Evolutionary conservation across 2,329 filamentous ascomycete species (phyloP).

Genomic region (Penicillium frequentans): DNA sequence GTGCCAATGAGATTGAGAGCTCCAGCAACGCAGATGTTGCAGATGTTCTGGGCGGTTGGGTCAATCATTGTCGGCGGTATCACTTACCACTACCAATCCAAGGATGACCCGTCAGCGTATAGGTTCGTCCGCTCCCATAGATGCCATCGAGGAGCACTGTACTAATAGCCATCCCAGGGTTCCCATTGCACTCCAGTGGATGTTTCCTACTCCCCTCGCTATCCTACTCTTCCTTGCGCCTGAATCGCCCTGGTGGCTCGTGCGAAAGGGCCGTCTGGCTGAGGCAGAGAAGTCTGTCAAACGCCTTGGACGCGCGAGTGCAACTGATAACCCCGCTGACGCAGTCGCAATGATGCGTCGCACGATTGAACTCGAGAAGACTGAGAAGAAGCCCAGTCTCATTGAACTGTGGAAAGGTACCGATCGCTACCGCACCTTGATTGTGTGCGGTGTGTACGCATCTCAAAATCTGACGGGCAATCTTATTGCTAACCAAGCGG

Average conservation of each 20-base stretch:
- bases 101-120: too few relatives aligned
- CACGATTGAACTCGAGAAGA: conserved; percentile 56
- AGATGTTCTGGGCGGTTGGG: conserved; percentile 67
- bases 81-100: conserved; percentile 54
- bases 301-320: conserved; percentile 49
- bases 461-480: conserved; percentile 63
- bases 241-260: conserved; percentile 55
- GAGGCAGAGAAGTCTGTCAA: conserved; percentile 48
- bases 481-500: conserved; percentile 62
- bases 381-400: conserved; percentile 48
- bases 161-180: conserved; percentile 34
- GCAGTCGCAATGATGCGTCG: conserved; percentile 61
- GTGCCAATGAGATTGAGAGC: conserved; percentile 60
- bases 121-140: too few relatives aligned
- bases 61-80: conserved; percentile 60
- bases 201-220: conserved; percentile 57
- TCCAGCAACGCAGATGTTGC: conserved; percentile 61
- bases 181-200: conserved; percentile 59
- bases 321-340: conserved; percentile 40
- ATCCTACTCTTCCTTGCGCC: conserved; percentile 55
- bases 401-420: conserved; percentile 57
- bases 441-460: conserved; percentile 59
- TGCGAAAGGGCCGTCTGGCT: conserved; percentile 49
- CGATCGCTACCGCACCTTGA: conserved; percentile 55
- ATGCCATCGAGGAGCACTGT: too few relatives aligned